A percentile compares a stretch with the other conserved stretches of the same genome.
Evolutionary conservation across 2,329 filamentous ascomycete genomes (phyloP).

Genomic region (Apiospora hydei): DNA sequence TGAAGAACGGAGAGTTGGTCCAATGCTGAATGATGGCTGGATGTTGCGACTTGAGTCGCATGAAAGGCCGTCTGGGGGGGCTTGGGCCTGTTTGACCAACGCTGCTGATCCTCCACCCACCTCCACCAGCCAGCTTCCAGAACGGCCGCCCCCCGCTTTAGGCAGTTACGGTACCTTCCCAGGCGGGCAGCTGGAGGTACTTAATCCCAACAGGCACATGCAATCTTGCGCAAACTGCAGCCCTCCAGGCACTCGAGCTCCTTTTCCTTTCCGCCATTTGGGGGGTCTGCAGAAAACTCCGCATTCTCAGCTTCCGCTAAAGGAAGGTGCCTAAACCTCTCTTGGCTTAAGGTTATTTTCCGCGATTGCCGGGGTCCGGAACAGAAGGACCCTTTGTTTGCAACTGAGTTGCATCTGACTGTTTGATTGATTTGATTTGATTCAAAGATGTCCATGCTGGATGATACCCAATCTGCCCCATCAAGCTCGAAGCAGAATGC

Average conservation of each 20-base stretch:
- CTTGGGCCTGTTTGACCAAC: conserved; percentile 16
- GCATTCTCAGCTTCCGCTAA: conserved; percentile 12
- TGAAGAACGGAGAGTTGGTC: background rate
- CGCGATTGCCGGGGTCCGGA: background rate
- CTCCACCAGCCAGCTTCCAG: conserved; percentile 18
- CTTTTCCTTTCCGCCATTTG: background rate
- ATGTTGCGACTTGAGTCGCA: conserved; percentile 11
- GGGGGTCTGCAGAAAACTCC: background rate
- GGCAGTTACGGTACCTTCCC: background rate
- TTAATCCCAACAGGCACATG: conserved; percentile 9
- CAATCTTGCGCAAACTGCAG: background rate
- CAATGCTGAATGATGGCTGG: background rate
- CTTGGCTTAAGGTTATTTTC: conserved; percentile 12
- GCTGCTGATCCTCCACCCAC: conserved; percentile 15
- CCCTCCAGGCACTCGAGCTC: background rate
- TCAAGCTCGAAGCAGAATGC: background rate
- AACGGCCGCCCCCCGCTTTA: background rate
- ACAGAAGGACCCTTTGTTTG: background rate
- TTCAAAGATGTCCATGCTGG: background rate
- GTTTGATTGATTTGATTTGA: background rate
- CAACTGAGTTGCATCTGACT: background rate
- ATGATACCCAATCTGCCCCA: background rate
- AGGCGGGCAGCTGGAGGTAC: conserved; percentile 13
- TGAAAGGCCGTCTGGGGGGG: background rate
- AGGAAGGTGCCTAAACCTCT: conserved; percentile 8